These are phyloP conservation scores for Aegilops bicornis DNA, from an alignment of 176 grass and related monocot genomes.

Conservation along the genomic window DNA sequence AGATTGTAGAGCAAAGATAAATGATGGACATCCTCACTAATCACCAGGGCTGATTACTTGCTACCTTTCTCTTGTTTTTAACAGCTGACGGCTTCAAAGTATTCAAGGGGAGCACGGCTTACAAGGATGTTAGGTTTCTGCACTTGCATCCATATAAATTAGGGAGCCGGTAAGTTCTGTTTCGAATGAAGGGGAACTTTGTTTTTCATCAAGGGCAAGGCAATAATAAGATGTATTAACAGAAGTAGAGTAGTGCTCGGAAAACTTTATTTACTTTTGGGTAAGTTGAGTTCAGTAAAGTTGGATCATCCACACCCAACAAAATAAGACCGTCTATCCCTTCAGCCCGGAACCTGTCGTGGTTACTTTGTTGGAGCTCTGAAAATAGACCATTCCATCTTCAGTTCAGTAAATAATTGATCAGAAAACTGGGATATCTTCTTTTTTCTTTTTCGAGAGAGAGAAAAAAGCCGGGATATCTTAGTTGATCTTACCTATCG, in stretches of 20 bases:
- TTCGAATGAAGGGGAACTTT: not conserved
- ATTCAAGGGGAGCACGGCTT: conserved; percentile 60
- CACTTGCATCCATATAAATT: not conserved
- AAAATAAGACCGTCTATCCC: too few species aligned
- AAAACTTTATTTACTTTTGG: not conserved
- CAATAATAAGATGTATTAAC: not conserved
- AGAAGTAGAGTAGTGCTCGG: not conserved
- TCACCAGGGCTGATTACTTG: not conserved
- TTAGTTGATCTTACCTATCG: too few species aligned
- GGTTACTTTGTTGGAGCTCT: too few species aligned
- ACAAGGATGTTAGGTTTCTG: conserved; percentile 67
- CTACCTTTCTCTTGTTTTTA: conserved; percentile 15
- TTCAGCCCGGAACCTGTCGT: too few species aligned
- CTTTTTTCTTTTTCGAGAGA: too few species aligned
- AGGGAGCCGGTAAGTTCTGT: too few species aligned
- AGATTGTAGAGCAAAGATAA: too few species aligned
- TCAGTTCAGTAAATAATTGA: not conserved
- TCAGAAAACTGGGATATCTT: not conserved
- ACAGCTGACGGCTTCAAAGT: conserved; percentile 65
- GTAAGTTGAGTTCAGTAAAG: not conserved
- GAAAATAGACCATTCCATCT: not conserved
- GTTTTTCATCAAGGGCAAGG: not conserved
- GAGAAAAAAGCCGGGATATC: too few species aligned
- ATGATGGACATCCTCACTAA: not conserved
- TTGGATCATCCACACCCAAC: too few species aligned